Conservation (phyloP, 176 grass and related monocot species). For the Calamus simplicifolius region DNA sequence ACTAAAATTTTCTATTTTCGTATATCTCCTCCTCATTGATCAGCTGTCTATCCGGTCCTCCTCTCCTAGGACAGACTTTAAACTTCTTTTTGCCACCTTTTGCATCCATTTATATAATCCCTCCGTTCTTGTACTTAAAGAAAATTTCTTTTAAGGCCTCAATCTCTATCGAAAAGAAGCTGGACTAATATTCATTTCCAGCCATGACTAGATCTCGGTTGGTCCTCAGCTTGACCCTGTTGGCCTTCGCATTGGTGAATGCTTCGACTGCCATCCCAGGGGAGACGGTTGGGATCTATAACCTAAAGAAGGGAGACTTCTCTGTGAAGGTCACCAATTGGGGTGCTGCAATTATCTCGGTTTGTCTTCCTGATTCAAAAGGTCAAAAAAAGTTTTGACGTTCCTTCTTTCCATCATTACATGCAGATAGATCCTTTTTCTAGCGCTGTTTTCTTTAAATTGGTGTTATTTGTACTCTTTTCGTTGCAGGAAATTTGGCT, state of each 20-base stretch:
- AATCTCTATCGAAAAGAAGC: no score
- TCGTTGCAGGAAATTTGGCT: constrained; percentile 39
- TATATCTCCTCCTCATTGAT: no score
- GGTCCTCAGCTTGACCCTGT: constrained; percentile 24
- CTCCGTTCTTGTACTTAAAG: no score
- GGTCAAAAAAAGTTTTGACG: constrained; percentile 23
- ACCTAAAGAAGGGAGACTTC: constrained; percentile 62
- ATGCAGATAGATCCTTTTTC: neutral
- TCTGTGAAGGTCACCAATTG: constrained; percentile 67
- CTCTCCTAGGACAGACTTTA: no score
- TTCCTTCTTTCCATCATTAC: no score
- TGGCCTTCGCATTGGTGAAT: constrained; percentile 18
- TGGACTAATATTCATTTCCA: no score
- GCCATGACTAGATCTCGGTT: constrained; percentile 36
- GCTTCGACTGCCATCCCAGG: constrained; percentile 19
- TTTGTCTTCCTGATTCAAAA: constrained; percentile 74
- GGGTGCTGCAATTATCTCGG: constrained; percentile 66
- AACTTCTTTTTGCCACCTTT: no score
- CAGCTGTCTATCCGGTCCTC: no score
- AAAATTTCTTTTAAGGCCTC: no score
- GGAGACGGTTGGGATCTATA: constrained; percentile 56
- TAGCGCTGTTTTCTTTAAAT: neutral
- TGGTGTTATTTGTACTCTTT: neutral
- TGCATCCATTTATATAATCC: no score
- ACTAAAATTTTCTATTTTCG: no score